These are phyloP conservation scores for Abortiporus biennis DNA, from an alignment of 1,284 basidiomycete genomes.

Conservation along the genomic window DNA sequence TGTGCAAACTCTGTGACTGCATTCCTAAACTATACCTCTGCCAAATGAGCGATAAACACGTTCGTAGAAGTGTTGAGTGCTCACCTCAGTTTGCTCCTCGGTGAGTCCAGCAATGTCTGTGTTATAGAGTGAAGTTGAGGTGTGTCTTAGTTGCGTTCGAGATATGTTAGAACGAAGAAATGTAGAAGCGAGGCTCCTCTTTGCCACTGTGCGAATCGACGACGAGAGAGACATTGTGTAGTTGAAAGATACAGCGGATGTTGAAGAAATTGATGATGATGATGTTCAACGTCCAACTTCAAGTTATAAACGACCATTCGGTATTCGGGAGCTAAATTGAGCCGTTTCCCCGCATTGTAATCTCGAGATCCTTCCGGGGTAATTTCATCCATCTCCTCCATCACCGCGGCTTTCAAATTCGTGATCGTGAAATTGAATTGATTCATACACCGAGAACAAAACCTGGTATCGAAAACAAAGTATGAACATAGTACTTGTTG, in stretches of 20 bases:
- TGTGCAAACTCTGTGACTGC: slow-evolving; percentile 75
- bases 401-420: too few relatives aligned
- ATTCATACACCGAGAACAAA: too few relatives aligned
- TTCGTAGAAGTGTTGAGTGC: too few relatives aligned
- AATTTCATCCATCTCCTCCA: too few relatives aligned
- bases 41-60: slow-evolving; percentile 1
- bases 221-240: slow-evolving; percentile 4
- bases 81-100: slow-evolving; percentile 79
- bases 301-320: not conserved
- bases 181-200: not conserved
- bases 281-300: not conserved
- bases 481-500: too few relatives aligned
- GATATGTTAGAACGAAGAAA: not conserved
- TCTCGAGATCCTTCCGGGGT: too few relatives aligned
- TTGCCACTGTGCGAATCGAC: not conserved
- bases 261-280: not conserved
- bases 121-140: slow-evolving; percentile 60
- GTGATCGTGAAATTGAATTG: too few relatives aligned
- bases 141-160: slow-evolving; percentile 25
- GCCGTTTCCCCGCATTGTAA: too few relatives aligned
- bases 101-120: slow-evolving; percentile 74
- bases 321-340: not conserved
- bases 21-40: slow-evolving; percentile 79
- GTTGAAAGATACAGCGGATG: not conserved
- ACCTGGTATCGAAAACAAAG: too few relatives aligned